A percentile compares a stretch with the other conserved stretches of the same genome.
Evolutionary conservation across 768 basidiomycete species (phyloP).

Genomic region (Piloderma croceum): DNA sequence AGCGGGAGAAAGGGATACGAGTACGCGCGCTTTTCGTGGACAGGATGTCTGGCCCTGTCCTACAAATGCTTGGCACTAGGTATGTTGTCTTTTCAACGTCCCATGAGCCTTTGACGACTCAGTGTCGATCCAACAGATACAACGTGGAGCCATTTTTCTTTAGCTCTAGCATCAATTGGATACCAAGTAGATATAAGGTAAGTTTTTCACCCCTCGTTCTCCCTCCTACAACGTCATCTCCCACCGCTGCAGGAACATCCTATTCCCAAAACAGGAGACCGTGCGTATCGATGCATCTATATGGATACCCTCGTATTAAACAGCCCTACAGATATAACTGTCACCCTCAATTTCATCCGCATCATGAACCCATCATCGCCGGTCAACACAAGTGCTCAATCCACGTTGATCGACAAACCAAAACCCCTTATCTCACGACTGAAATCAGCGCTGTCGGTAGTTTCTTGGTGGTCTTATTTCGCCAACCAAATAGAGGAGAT

Average conservation of each 20-base stretch:
- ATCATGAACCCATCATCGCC: too few species aligned
- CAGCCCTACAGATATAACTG: slow-evolving; percentile 42
- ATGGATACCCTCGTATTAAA: not conserved
- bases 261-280: slow-evolving; percentile 39
- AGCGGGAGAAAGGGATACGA: not conserved
- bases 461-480: not conserved
- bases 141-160: slow-evolving; percentile 33
- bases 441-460: slow-evolving; percentile 25
- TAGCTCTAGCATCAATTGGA: slow-evolving; percentile 64
- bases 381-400: too few species aligned
- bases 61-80: slow-evolving; percentile 55
- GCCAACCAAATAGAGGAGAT: not conserved
- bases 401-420: too few species aligned
- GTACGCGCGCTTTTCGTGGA: slow-evolving; percentile 37
- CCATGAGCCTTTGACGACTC: too few species aligned
- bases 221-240: too few species aligned
- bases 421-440: too few species aligned
- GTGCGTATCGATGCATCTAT: slow-evolving; percentile 30
- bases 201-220: too few species aligned
- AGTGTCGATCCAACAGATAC: not conserved
- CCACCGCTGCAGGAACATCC: slow-evolving; percentile 52
- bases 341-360: slow-evolving; percentile 50
- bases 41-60: slow-evolving; percentile 41
- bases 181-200: slow-evolving; percentile 60
- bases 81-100: too few species aligned